Evolutionary conservation across 2,329 filamentous ascomycete species (phyloP), one percentile per base, ranked within the genome.

Genomic region (Phoma sp.): DNA sequence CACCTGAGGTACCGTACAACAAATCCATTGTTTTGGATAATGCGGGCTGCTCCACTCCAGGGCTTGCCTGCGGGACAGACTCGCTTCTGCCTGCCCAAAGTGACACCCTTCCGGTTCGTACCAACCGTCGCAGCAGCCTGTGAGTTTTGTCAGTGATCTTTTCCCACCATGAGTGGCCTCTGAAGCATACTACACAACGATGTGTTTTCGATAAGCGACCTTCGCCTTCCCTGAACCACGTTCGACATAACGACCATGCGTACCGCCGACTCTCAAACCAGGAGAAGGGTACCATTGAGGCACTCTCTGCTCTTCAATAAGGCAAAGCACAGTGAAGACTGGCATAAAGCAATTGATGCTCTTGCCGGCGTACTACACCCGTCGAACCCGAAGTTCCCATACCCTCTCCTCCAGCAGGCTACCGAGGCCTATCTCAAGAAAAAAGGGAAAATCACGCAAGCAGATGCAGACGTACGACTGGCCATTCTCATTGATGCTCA

Each of bases 341-440:
- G 69, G 68, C 65, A 70, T 50, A 48, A 61, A 30, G 47, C 60
- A 11, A 60, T 73, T 33, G 60, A 67, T 25, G 60, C 62, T 33
- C 64, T 63, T 4, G 64, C 66, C 7, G 61, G 57, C 12, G 42
- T 56, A 7, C 51, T 67, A 7, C 62, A 59, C n/a, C 70, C 70
- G 9, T 59, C 65, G 1, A 64, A 71, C 29, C 17, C 48, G 21
- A 59, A 57, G 15, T 72, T 73, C 23, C 69, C 70, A 1, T 69
- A 58, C 37, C 25, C 20, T 7, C 45, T 56, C 4, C 26, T 73
- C 6, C 59, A 47, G 9, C 59, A 60, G 9, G 60, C 68, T 47
- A 72, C 67, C 15, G 67, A 72, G 20, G 23, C 26, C 1, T 74
- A 72, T 39, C 54, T 73, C 14, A 68, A 65, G 48, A 73, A 65